Percentiles rank a stretch among this genome's conserved stretches.
Conservation (phyloP, 768 basidiomycete species). For the Podaxis rugospora region DNA sequence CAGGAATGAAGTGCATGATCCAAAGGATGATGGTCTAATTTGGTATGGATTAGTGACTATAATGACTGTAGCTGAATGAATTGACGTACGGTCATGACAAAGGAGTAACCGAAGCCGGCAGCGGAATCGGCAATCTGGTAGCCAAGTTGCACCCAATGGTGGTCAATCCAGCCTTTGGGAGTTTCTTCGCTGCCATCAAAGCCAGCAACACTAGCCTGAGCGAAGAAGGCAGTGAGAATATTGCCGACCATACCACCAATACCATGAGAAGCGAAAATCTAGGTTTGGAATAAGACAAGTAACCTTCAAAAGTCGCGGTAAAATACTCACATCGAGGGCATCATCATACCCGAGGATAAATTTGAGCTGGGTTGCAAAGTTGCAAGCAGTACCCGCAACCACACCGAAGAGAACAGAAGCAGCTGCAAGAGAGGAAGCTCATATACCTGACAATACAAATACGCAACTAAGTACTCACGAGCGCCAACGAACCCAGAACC, state of each 20-base stretch:
- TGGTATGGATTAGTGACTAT: not conserved
- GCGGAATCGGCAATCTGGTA: slow-evolving; percentile 78
- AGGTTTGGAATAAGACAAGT: not conserved
- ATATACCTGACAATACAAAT: not conserved
- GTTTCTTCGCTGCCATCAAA: slow-evolving; percentile 71
- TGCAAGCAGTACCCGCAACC: slow-evolving; percentile 79
- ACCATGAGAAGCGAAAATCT: slow-evolving; percentile 88
- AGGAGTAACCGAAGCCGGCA: slow-evolving; percentile 64
- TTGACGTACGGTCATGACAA: slow-evolving; percentile 65
- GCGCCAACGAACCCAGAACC: slow-evolving; percentile 78
- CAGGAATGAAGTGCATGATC: slow-evolving; percentile 86
- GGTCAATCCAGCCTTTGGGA: slow-evolving; percentile 85
- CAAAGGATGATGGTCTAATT: slow-evolving; percentile 73
- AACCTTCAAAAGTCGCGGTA: not conserved
- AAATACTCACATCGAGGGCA: slow-evolving; percentile 62
- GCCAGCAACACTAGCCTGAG: slow-evolving; percentile 71
- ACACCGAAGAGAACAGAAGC: slow-evolving; percentile 86
- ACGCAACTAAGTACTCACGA: slow-evolving; percentile 31
- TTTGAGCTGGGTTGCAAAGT: slow-evolving; percentile 96
- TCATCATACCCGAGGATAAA: slow-evolving; percentile 75
- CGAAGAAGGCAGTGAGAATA: slow-evolving; percentile 84
- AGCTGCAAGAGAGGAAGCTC: slow-evolving; percentile 31
- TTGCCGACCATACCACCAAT: slow-evolving; percentile 81
- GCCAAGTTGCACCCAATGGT: slow-evolving; percentile 77
- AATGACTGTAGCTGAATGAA: not conserved